A percentile compares a stretch with the other conserved stretches of the same genome.
Evolutionary conservation across 78 protist species (phyloP).

Genomic region (Dictyostelium citrinum): DNA sequence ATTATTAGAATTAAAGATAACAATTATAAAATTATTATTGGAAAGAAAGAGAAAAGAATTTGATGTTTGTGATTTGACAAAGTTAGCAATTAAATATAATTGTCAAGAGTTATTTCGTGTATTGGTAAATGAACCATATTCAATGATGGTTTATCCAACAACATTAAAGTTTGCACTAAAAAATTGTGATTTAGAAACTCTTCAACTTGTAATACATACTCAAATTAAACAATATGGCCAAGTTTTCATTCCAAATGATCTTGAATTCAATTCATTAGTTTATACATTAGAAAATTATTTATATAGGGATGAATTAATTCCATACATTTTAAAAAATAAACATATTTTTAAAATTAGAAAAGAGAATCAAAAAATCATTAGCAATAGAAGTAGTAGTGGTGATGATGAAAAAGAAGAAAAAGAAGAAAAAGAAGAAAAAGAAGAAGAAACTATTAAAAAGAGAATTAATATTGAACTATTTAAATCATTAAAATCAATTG

Average conservation of each 20-base stretch:
- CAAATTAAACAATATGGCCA: neutral
- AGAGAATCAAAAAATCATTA: neutral
- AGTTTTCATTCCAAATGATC: neutral
- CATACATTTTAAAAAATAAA: neutral
- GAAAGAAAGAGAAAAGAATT: neutral
- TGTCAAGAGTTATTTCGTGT: neutral
- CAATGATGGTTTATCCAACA: neutral
- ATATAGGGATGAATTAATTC: neutral
- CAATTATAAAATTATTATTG: neutral
- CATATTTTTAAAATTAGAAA: neutral
- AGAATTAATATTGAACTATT: neutral
- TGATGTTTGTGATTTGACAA: neutral
- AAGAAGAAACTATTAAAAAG: neutral
- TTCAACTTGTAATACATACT: neutral
- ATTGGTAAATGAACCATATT: neutral
- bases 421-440: neutral
- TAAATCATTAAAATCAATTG: neutral
- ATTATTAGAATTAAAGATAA: neutral
- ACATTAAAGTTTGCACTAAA: neutral
- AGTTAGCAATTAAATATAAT: neutral
- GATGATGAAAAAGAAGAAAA: neutral
- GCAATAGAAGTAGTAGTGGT: neutral
- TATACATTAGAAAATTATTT: neutral
- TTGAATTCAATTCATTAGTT: neutral
- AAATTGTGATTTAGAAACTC: neutral